Conservation (phyloP, 2,329 filamentous ascomycete species). For the Fusarium sambucinum region DNA sequence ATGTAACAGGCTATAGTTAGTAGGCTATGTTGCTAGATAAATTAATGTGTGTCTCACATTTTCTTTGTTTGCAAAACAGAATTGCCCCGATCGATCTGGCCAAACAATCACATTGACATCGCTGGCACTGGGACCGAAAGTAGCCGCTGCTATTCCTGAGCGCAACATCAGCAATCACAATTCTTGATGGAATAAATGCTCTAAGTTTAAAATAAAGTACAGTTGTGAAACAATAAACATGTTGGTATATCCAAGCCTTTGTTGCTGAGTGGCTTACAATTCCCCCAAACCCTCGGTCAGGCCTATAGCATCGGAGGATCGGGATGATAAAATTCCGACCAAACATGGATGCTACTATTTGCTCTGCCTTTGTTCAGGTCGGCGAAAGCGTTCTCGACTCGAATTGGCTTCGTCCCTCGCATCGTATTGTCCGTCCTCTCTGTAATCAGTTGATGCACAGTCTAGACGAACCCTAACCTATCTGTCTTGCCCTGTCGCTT, state of each 20-base stretch:
- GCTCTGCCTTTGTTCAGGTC: conserved; percentile 28
- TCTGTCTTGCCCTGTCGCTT: conserved; percentile 21
- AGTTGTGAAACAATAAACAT: not conserved
- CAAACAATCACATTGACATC: conserved; percentile 19
- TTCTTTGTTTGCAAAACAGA: conserved; percentile 36
- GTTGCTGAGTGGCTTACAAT: conserved; percentile 18
- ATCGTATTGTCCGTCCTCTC: conserved; percentile 21
- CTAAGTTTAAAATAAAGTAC: not conserved
- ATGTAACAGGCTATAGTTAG: conserved; percentile 60
- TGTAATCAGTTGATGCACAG: conserved; percentile 42
- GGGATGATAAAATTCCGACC: conserved; percentile 41
- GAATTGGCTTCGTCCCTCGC: conserved; percentile 43
- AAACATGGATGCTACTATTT: conserved; percentile 39
- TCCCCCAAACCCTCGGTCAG: conserved; percentile 21
- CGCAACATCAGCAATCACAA: conserved; percentile 20
- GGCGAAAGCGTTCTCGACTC: conserved; percentile 39
- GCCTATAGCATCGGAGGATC: conserved; percentile 36
- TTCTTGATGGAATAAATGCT: conserved; percentile 6
- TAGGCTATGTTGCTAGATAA: not conserved
- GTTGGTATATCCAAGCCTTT: too few relatives aligned
- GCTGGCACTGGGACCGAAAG: conserved; percentile 30
- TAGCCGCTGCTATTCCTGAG: conserved; percentile 20
- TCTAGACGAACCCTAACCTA: conserved; percentile 31
- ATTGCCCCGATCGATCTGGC: conserved; percentile 31
- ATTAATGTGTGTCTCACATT: conserved; percentile 8